Evolutionary conservation across 306 rosid species (phyloP).

Genomic region (Echinosophora koreensis): DNA sequence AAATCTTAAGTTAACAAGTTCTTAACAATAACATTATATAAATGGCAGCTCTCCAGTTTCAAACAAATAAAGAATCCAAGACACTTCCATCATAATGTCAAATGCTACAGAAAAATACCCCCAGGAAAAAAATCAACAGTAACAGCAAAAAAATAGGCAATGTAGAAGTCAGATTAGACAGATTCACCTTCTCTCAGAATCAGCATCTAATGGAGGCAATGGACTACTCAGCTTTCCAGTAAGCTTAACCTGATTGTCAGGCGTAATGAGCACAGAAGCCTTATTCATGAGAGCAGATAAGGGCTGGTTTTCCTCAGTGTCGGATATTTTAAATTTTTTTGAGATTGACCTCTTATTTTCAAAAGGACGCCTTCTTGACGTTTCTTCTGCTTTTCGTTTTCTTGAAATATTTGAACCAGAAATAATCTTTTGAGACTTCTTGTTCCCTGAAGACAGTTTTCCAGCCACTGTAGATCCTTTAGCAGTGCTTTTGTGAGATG

Average conservation of each 20-base stretch:
- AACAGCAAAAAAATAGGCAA: slow-evolving; percentile 22
- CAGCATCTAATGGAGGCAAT: slow-evolving; percentile 58
- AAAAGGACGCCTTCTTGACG: slow-evolving; percentile 32
- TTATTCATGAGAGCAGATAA: slow-evolving; percentile 37
- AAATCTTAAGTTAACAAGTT: slow-evolving; percentile 19
- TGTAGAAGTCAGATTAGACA: slow-evolving; percentile 18
- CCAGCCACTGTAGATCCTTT: slow-evolving; percentile 47
- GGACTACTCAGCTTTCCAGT: slow-evolving; percentile 37
- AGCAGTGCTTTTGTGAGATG: slow-evolving; percentile 48
- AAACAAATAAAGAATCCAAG: slow-evolving; percentile 10
- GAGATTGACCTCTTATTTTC: slow-evolving; percentile 46
- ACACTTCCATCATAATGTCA: slow-evolving; percentile 1
- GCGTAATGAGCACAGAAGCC: slow-evolving; percentile 47
- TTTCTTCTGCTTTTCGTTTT: slow-evolving; percentile 51
- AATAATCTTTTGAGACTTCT: slow-evolving; percentile 41
- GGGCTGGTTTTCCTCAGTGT: slow-evolving; percentile 34
- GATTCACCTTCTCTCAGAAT: slow-evolving; percentile 70
- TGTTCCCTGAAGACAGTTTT: slow-evolving; percentile 45
- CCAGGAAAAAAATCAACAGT: not conserved
- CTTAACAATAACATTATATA: slow-evolving; percentile 13
- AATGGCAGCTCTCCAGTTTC: slow-evolving; percentile 36
- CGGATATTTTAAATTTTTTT: slow-evolving; percentile 45
- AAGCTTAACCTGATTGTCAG: slow-evolving; percentile 51
- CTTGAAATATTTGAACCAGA: slow-evolving; percentile 52
- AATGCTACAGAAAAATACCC: not conserved